These are phyloP conservation scores for Fusarium stilboides DNA, from an alignment of 2,329 filamentous ascomycete genomes.

Conservation along the genomic window DNA sequence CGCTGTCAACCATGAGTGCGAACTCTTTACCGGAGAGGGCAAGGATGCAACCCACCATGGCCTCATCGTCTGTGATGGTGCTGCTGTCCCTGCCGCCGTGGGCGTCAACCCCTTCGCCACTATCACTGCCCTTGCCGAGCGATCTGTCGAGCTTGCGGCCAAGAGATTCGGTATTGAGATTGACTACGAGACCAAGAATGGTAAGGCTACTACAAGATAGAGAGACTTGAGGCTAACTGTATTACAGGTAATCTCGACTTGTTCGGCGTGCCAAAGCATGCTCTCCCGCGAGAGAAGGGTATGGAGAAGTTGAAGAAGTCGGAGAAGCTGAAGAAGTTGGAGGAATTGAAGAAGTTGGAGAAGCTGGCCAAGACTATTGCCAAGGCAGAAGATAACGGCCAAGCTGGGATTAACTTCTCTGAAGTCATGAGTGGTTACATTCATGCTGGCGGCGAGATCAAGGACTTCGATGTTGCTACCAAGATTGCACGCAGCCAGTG, in stretches of 20 bases:
- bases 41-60: slow-evolving; percentile 66
- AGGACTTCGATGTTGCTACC: slow-evolving; percentile 31
- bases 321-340: slow-evolving; percentile 8
- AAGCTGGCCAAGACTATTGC: slow-evolving; percentile 15
- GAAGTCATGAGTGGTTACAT: slow-evolving; percentile 77
- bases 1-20: slow-evolving; percentile 73
- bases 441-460: slow-evolving; percentile 52
- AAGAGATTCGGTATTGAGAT: slow-evolving; percentile 25
- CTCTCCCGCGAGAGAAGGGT: slow-evolving; percentile 52
- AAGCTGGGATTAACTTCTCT: slow-evolving; percentile 71
- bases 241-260: slow-evolving; percentile 60
- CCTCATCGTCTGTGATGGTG: slow-evolving; percentile 73
- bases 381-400: slow-evolving; percentile 21
- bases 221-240: neutral
- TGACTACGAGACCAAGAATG: slow-evolving; percentile 38
- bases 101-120: slow-evolving; percentile 79
- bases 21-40: slow-evolving; percentile 70
- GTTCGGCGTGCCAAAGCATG: slow-evolving; percentile 66
- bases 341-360: slow-evolving; percentile 9
- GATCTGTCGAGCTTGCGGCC: slow-evolving; percentile 65
- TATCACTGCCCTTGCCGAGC: slow-evolving; percentile 77
- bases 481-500: slow-evolving; percentile 56
- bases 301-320: neutral
- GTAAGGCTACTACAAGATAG: slow-evolving; percentile 12
- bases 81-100: slow-evolving; percentile 73